Base-by-base conservation (phyloP, 139 green algal species). In the Astrephomene gubernaculifera region DNA sequence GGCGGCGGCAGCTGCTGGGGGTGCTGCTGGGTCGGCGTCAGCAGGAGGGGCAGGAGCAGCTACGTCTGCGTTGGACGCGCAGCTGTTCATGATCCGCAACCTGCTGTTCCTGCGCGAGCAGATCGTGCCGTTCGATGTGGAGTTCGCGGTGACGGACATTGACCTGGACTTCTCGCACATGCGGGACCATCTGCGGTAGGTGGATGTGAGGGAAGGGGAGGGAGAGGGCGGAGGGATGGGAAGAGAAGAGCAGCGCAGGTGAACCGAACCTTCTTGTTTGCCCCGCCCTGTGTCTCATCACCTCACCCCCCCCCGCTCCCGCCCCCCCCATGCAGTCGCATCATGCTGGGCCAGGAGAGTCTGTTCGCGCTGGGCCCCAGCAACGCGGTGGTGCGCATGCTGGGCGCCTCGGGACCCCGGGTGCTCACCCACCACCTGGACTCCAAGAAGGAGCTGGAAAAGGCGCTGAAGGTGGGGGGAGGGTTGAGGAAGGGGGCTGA, bases 21-120 rank as follows among this genome's bases (percentile, higher is more conserved):
- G n/a, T 27, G 53, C 54, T 4, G 35, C 54, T 36, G 53, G 6
- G 63, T 7, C 64, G 75, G 27, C 49, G 75, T 25, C 95, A 19
- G 86, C 86, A 8, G 86, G 87, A 33, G 25, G 1, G 85, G 82
- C 83, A 19, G 75, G 85, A 14, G 85, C 89, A n/a, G 33, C 49
- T 14, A 81, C 73, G 49, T 33, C 74, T 3, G 35, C 81, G 0
- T 82, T 98, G 73, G 93, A 99, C 82, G 94, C 91, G 25, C 95
- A 98, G 92, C 95, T 99, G 49, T 99, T 99, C 88, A 90, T 95
- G 41, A 97, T 99, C 82, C 94, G 94, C 82, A 95, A 99, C 89
- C 93, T 99, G 81, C 93, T 99, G 75, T 94, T 97, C 70, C 92
- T 99, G 79, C 85, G 96, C 7, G 96, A 99, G 90, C 95, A 97